Evolutionary conservation across 106 monocot genomes (phyloP).

Genomic region (Cymbidium sinense): DNA sequence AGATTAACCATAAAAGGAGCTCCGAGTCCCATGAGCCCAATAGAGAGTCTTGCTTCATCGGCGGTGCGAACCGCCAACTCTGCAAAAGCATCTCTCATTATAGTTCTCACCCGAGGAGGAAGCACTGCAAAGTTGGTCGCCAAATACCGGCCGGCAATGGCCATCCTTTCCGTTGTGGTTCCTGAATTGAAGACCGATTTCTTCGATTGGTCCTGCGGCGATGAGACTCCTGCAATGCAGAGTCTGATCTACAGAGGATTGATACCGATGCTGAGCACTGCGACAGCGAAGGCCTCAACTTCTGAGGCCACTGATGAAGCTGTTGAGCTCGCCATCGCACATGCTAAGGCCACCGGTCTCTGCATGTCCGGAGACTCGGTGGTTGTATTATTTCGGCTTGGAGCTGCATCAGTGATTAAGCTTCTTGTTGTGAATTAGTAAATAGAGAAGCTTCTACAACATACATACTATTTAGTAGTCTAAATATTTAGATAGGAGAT

Average conservation of each 20-base stretch:
- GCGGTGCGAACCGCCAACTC: conserved; percentile 46
- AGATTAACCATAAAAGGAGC: conserved; percentile 24
- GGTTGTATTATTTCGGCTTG: conserved; percentile 25
- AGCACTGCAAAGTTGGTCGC: conserved; percentile 49
- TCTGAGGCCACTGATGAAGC: conserved; percentile 57
- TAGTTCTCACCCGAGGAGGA: conserved; percentile 47
- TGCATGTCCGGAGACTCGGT: conserved; percentile 29
- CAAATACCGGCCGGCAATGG: conserved; percentile 40
- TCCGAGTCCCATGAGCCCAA: conserved; percentile 42
- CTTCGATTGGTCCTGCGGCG: conserved; percentile 38
- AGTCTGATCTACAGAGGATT: conserved; percentile 54
- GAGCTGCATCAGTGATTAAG: conserved; percentile 46
- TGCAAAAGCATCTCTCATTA: conserved; percentile 27
- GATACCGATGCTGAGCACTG: conserved; percentile 45
- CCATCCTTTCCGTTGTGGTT: conserved; percentile 50
- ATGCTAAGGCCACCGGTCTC: conserved; percentile 39
- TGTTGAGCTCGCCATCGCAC: conserved; percentile 34
- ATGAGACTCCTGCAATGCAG: conserved; percentile 38
- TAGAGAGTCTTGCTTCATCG: conserved; percentile 52
- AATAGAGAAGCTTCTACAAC: background rate
- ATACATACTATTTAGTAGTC: too few species aligned
- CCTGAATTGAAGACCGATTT: conserved; percentile 30
- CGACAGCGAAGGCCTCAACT: conserved; percentile 41
- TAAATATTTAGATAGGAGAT: too few species aligned
- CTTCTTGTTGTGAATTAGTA: conserved; percentile 25